These are phyloP conservation scores for Kluyveromyces marxianus DNA, from an alignment of 1,139 yeast species.

Conservation along the genomic window DNA sequence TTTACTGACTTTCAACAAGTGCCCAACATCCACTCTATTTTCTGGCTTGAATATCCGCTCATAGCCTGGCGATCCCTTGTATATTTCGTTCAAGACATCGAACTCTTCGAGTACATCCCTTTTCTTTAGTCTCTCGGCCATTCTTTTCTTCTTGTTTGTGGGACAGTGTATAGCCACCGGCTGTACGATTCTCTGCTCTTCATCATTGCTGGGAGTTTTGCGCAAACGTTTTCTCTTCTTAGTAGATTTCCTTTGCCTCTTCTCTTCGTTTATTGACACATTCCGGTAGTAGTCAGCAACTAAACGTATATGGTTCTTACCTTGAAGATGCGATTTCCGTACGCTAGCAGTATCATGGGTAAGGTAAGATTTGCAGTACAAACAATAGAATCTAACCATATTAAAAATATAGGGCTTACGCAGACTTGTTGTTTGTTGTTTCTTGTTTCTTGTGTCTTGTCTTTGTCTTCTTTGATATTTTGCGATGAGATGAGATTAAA, in stretches of 20 bases:
- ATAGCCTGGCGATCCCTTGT: constrained; percentile 28
- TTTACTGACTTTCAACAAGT: constrained; percentile 17
- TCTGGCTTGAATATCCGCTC: constrained; percentile 22
- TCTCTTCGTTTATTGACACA: not conserved
- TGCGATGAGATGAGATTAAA: too few relatives aligned
- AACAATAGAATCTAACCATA: constrained; percentile 61
- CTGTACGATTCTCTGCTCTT: not conserved
- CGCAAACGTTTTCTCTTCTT: not conserved
- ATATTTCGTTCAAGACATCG: constrained; percentile 15
- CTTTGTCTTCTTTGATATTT: too few relatives aligned
- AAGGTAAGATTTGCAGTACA: constrained; percentile 75
- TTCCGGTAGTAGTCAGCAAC: constrained; percentile 62
- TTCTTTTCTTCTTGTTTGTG: constrained; percentile 9
- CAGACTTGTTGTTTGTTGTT: too few relatives aligned
- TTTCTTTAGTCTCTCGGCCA: not conserved
- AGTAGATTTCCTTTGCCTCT: not conserved
- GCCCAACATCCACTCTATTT: constrained; percentile 27
- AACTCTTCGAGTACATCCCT: not conserved
- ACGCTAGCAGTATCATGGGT: constrained; percentile 90
- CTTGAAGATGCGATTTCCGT: constrained; percentile 72
- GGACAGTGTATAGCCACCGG: constrained; percentile 9
- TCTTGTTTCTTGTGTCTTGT: too few relatives aligned
- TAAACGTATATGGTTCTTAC: constrained; percentile 67
- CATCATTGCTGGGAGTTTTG: not conserved
- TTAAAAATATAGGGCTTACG: not conserved